Base-by-base conservation (phyloP, 805 yeast species). In the Blastobotrys robertii region DNA sequence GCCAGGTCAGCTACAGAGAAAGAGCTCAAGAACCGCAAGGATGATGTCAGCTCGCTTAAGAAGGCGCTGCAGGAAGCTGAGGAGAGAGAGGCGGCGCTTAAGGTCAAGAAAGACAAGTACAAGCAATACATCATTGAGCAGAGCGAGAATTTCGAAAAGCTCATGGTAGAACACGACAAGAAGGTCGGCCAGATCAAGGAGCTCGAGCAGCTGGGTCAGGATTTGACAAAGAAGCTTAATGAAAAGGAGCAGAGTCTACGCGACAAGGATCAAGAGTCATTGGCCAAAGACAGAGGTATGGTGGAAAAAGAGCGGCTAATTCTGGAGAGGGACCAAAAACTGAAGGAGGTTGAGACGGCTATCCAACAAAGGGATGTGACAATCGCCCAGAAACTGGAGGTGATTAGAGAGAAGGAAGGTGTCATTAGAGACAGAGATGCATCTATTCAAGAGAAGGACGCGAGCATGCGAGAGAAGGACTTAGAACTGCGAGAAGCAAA, bases 1-100 rank as follows among this genome's bases (percentile, higher is more conserved):
- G 58, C 54, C 19, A 54, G 50, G 32, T 8, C 39, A 4, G 45
- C 45, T 2, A 38, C 52, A 10, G 50, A 13, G n/a, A 40, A 14
- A 38, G 39, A 28, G n/a, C 37, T 14, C 16, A 36, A 11, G 37
- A 29, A 12, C n/a, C 34, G 31, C 42, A 38, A 13, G 35, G 30
- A 11, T 28, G 34, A 12, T 19, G 25, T 19, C 4, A 4, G 6
- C 6, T 19, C 25, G 25, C 25, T 19, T 22, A 42, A 47, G 35
- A 34, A 39, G 37, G 39, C 40, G 30, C 30, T 47, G 12, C 16
- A 16, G 6, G 25, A 19, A 19, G 25, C 25, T 19, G 25, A 19
- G 25, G 30, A 31, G 34, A 19, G 22, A 13, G 29, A 12, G 9
- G 34, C 12, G 14, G 34, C 34, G 8, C 34, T 31, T 19, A 19